These are phyloP conservation scores for Akanthomyces lecanii DNA, from an alignment of 2,329 filamentous ascomycete species.

Conservation along the genomic window DNA sequence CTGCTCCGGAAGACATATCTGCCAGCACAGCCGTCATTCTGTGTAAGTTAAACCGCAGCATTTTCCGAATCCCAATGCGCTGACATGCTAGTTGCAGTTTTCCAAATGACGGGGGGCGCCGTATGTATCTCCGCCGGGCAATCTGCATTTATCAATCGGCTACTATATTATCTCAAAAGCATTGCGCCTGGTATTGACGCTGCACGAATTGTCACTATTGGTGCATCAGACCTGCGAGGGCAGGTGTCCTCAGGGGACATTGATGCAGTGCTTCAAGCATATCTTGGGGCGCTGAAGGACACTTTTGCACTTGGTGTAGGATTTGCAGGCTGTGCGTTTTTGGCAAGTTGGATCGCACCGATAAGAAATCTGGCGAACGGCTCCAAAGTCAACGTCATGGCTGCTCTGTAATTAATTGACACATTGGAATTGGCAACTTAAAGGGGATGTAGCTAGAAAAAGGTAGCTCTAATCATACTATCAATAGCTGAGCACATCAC, in stretches of 20 bases:
- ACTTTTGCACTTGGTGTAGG: conserved; percentile 3
- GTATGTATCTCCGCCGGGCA: conserved; percentile 7
- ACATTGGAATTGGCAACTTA: no score
- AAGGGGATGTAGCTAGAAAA: no score
- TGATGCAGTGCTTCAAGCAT: background rate
- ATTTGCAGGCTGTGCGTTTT: conserved; percentile 6
- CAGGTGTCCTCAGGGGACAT: background rate
- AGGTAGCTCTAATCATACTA: background rate
- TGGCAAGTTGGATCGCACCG: conserved; percentile 8
- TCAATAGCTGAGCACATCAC: background rate
- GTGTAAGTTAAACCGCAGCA: background rate
- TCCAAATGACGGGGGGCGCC: conserved; percentile 6
- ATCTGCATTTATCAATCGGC: background rate
- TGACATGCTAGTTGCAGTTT: background rate
- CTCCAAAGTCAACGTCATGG: background rate
- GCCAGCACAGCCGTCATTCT: conserved; percentile 5
- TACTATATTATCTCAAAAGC: background rate
- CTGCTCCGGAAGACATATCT: background rate
- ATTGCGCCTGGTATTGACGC: background rate
- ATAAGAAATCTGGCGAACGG: background rate
- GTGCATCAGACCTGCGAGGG: background rate
- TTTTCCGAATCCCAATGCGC: background rate
- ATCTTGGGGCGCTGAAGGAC: background rate
- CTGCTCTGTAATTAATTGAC: background rate
- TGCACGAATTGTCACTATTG: background rate